Conservation (phyloP, 441 rosid genomes). For the Syzygium syzygioides region DNA sequence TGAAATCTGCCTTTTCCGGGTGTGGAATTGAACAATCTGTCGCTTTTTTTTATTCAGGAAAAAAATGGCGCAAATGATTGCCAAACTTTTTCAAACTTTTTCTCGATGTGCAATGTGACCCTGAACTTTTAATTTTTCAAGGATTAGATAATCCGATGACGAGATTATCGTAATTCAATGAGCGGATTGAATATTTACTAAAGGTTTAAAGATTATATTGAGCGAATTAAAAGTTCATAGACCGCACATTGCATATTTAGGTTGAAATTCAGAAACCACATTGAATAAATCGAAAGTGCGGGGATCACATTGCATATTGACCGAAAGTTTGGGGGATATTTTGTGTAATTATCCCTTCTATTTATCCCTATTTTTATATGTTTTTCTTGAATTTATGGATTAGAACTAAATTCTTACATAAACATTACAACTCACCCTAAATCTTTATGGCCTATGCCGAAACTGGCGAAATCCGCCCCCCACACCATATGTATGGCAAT, state of each 20-base stretch:
- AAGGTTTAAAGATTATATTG: no score
- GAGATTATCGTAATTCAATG: no score
- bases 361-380: neutral
- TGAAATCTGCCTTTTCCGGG: accelerated
- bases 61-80: no score
- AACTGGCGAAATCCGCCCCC: neutral
- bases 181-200: no score
- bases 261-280: accelerated
- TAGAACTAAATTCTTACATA: neutral
- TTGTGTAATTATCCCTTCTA: neutral
- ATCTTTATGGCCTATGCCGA: neutral
- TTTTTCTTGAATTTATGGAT: neutral
- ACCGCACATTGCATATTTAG: accelerated
- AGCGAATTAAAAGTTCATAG: no score
- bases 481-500: no score
- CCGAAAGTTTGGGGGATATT: accelerated
- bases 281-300: accelerated
- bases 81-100: no score
- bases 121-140: no score
- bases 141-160: no score
- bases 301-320: accelerated
- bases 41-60: neutral
- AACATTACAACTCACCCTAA: neutral
- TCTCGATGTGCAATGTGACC: no score
- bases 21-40: neutral